phyloP scores from a whole-genome alignment of 306 rosid genomes.

The Malus orientalis region DNA sequence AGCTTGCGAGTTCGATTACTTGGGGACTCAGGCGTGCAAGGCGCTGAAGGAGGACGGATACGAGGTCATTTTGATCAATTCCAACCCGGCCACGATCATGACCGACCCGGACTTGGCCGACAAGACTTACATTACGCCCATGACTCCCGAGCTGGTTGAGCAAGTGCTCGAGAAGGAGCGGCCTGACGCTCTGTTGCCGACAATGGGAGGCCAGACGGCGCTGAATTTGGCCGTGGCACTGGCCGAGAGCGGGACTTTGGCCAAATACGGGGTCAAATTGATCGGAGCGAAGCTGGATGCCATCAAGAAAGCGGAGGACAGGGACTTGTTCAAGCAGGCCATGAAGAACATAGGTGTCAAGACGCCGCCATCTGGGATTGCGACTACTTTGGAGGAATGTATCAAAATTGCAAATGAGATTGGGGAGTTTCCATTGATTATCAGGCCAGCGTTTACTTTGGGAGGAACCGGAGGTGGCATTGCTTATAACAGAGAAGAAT shows the following conservation, averaged over 20 bases:
- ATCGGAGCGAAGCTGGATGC: conserved; percentile 97
- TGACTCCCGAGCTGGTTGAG: conserved; percentile 90
- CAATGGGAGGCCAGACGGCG: conserved; percentile 98
- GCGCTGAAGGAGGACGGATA: conserved; percentile 87
- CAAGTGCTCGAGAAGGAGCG: conserved; percentile 75
- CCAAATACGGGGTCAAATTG: conserved; percentile 62
- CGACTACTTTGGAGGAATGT: conserved; percentile 54
- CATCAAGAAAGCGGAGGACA: conserved; percentile 79
- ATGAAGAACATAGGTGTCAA: conserved; percentile 79
- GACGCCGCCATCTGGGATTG: conserved; percentile 83
- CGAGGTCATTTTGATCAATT: conserved; percentile 70
- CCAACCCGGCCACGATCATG: conserved; percentile 97
- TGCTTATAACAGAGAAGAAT: conserved; percentile 79
- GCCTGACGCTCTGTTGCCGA: conserved; percentile 82
- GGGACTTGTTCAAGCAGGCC: conserved; percentile 83
- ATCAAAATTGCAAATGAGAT: conserved; percentile 42
- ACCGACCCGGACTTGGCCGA: conserved; percentile 90
- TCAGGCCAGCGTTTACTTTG: conserved; percentile 75
- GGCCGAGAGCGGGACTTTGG: conserved; percentile 72
- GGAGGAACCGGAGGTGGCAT: conserved; percentile 98
- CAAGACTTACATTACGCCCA: conserved; percentile 75
- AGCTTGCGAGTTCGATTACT: conserved; percentile 93
- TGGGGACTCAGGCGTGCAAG: conserved; percentile 95
- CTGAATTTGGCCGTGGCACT: conserved; percentile 75
- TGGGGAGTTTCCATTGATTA: conserved; percentile 74